Evolutionary conservation across 148 eudicot genomes (phyloP).

Genomic region (Silene conica): DNA sequence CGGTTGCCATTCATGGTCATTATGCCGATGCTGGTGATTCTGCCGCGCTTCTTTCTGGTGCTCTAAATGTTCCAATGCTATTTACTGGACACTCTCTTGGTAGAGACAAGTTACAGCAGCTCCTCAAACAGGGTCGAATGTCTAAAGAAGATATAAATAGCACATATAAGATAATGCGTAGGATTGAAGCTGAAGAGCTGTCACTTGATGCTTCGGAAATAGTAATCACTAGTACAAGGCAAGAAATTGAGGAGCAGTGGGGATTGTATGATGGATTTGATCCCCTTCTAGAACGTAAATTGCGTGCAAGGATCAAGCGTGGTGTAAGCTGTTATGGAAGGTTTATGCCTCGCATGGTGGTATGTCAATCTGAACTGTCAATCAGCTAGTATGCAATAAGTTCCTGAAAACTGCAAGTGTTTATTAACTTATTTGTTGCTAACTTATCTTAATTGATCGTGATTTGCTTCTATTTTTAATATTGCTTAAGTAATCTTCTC

Average conservation of each 20-base stretch:
- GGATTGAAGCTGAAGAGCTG: conserved; percentile 70
- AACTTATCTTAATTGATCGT: neutral
- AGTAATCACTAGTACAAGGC: conserved; percentile 69
- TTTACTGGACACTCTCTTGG: conserved; percentile 78
- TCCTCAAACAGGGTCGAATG: conserved; percentile 60
- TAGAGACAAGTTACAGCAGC: conserved; percentile 64
- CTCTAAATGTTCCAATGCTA: conserved; percentile 66
- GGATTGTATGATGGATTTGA: conserved; percentile 79
- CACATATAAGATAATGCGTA: conserved; percentile 58
- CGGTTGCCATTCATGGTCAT: conserved; percentile 95
- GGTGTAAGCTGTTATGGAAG: conserved; percentile 87
- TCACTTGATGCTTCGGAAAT: conserved; percentile 69
- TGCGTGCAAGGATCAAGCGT: conserved; percentile 84
- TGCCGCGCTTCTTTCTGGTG: conserved; percentile 67
- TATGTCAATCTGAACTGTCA: conserved; percentile 37
- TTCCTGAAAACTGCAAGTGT: neutral
- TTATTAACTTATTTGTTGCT: neutral
- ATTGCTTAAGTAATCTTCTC: no score
- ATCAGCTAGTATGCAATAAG: neutral
- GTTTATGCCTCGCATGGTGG: conserved; percentile 92
- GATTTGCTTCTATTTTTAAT: conserved; percentile 2
- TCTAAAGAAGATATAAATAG: conserved; percentile 58
- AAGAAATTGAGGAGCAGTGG: conserved; percentile 76
- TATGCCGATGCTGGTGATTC: conserved; percentile 84
- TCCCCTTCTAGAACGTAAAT: conserved; percentile 64